Percentiles rank a stretch among this genome's conserved stretches.
phyloP scores from a whole-genome alignment of 23 red algal species.

The Cyanidium caldarium region DNA sequence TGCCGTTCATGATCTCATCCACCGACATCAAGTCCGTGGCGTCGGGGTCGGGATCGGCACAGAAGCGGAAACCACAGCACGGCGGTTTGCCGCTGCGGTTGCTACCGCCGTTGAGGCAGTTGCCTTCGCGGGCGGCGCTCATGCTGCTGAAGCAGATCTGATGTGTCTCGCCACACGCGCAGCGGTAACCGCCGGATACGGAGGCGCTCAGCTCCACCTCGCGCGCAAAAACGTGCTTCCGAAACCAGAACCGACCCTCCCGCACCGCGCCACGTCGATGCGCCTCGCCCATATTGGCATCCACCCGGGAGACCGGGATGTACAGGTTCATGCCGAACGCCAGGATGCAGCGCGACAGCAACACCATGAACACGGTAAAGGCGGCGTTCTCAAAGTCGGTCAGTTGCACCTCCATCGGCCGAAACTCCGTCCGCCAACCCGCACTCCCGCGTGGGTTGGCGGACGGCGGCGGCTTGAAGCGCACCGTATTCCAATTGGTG shows the following conservation, averaged over 20 bases:
- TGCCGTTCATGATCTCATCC: constrained; percentile 96
- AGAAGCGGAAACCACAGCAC: constrained; percentile 1
- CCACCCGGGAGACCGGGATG: constrained; percentile 78
- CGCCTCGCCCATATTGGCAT: constrained; percentile 74
- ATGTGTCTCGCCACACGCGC: constrained; percentile 69
- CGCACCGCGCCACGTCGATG: constrained; percentile 40
- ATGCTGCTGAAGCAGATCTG: neutral
- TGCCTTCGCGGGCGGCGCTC: no score
- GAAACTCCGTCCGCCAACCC: constrained; percentile 80
- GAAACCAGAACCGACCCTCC: constrained; percentile 47
- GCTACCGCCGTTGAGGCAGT: no score
- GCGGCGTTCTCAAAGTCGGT: constrained; percentile 99
- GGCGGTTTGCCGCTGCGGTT: neutral
- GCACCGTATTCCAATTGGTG: constrained; percentile 99
- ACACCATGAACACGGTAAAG: constrained; percentile 85
- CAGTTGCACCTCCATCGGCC: constrained; percentile 69
- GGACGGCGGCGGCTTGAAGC: constrained; percentile 75
- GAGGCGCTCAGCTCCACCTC: neutral
- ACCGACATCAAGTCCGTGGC: constrained; percentile 56
- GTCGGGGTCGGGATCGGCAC: constrained; percentile 44
- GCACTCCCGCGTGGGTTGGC: constrained; percentile 13
- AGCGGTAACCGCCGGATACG: constrained; percentile 31
- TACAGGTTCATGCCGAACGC: constrained; percentile 97
- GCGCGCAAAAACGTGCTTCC: constrained; percentile 69
- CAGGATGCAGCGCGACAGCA: constrained; percentile 83